A percentile compares a stretch with the other conserved stretches of the same genome.
phyloP scores from a whole-genome alignment of 1,284 basidiomycete genomes.

The Marasmius oreades region DNA sequence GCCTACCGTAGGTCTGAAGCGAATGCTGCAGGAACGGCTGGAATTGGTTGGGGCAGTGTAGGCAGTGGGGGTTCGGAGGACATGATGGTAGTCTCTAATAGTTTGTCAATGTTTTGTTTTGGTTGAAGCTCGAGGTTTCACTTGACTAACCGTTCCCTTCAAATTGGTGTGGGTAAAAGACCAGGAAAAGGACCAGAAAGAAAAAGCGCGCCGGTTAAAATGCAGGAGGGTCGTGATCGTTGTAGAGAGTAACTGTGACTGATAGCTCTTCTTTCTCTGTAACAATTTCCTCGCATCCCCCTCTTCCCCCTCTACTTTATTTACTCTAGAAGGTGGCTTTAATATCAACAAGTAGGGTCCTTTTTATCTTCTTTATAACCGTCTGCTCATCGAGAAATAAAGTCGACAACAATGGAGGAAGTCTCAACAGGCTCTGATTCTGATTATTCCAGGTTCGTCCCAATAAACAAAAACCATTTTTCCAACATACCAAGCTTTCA shows the following conservation, averaged over 20 bases:
- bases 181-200: neutral
- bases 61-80: neutral
- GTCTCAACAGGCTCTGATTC: slow-evolving; percentile 84
- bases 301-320: neutral
- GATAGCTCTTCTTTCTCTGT: neutral
- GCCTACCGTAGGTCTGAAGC: slow-evolving; percentile 10
- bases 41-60: neutral
- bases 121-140: neutral
- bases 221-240: neutral
- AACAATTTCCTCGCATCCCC: neutral
- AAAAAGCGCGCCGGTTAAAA: neutral
- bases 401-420: slow-evolving; percentile 69
- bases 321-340: neutral
- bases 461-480: slow-evolving; percentile 5
- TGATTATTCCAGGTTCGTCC: slow-evolving; percentile 79
- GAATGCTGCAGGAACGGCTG: slow-evolving; percentile 7
- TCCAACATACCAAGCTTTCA: slow-evolving; percentile 13
- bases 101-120: neutral
- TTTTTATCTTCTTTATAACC: neutral
- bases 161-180: neutral
- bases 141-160: too few relatives aligned
- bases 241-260: neutral
- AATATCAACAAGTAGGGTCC: neutral
- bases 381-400: slow-evolving; percentile 4
- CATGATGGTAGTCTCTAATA: too few relatives aligned